These are phyloP conservation scores for Sphaerulina populicola DNA, from an alignment of 2,329 filamentous ascomycete species.

Conservation along the genomic window DNA sequence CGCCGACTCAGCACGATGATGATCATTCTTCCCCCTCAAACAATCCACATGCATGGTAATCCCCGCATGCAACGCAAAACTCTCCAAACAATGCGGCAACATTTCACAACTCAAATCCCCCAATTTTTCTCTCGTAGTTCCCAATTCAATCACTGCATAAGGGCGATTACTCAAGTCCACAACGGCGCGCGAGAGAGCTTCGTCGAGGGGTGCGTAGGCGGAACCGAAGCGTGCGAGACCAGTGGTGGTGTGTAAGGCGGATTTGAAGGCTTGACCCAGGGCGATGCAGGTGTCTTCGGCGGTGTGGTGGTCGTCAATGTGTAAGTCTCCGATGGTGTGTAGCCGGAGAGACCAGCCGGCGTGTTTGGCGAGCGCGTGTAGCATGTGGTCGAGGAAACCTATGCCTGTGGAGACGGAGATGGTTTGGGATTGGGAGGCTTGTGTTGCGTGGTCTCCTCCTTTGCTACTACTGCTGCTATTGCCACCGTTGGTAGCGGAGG, in stretches of 20 bases:
- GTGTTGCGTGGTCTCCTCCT: slow-evolving; percentile 62
- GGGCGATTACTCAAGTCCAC: slow-evolving; percentile 92
- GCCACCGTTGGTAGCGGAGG: slow-evolving; percentile 21
- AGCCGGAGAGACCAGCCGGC: slow-evolving; percentile 85
- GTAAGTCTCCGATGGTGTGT: slow-evolving; percentile 76
- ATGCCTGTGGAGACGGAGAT: slow-evolving; percentile 89
- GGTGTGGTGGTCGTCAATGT: slow-evolving; percentile 98
- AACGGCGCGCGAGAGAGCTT: slow-evolving; percentile 86
- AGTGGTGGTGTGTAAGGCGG: slow-evolving; percentile 65
- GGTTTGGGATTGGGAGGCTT: slow-evolving; percentile 72
- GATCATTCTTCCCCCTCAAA: slow-evolving; percentile 83
- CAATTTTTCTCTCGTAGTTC: slow-evolving; percentile 82
- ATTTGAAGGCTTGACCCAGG: slow-evolving; percentile 73
- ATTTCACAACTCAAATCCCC: slow-evolving; percentile 92
- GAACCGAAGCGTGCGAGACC: slow-evolving; percentile 85
- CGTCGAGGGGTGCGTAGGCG: slow-evolving; percentile 89
- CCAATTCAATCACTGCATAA: slow-evolving; percentile 73
- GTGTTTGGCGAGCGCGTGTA: slow-evolving; percentile 93
- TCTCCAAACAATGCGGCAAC: slow-evolving; percentile 91
- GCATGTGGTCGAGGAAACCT: slow-evolving; percentile 97
- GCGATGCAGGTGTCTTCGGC: slow-evolving; percentile 92
- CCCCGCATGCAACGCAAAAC: slow-evolving; percentile 82
- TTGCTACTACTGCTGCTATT: slow-evolving; percentile 46
- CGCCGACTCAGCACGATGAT: slow-evolving; percentile 90
- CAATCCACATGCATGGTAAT: slow-evolving; percentile 95